Evolutionary conservation across 441 rosid genomes (phyloP).

Genomic region (Adansonia grandidieri): DNA sequence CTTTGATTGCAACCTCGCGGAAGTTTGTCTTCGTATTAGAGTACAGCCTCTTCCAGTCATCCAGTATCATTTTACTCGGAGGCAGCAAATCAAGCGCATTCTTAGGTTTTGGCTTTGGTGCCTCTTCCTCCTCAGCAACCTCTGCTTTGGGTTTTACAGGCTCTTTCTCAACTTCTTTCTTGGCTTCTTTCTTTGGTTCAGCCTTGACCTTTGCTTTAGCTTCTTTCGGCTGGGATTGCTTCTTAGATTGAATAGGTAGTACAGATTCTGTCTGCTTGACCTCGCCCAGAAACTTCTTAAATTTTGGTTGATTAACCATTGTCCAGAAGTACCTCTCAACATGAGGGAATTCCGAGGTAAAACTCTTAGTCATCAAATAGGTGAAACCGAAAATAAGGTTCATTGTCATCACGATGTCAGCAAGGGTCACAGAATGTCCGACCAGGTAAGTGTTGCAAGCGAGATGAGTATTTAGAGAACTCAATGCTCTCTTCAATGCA

Average conservation of each 20-base stretch:
- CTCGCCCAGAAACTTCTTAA: conserved; percentile 79
- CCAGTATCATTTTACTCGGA: conserved; percentile 86
- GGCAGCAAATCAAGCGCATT: conserved; percentile 92
- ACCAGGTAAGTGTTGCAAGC: conserved; percentile 77
- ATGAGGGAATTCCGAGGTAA: conserved; percentile 81
- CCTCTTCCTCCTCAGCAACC: conserved; percentile 73
- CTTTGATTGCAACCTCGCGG: conserved; percentile 94
- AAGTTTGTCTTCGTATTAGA: conserved; percentile 93
- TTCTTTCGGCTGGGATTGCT: conserved; percentile 57
- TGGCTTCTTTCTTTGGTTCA: conserved; percentile 63
- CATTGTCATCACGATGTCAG: conserved; percentile 71
- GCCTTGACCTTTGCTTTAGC: conserved; percentile 65
- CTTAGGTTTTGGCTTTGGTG: conserved; percentile 90
- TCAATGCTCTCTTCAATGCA: conserved; percentile 74
- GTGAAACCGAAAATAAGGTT: conserved; percentile 60
- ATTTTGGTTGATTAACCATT: conserved; percentile 79
- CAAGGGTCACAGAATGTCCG: conserved; percentile 81
- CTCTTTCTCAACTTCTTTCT: conserved; percentile 43
- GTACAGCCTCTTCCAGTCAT: conserved; percentile 97
- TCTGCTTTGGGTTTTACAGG: conserved; percentile 32
- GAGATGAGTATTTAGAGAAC: conserved; percentile 68
- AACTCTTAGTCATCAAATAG: conserved; percentile 64
- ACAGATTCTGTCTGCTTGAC: conserved; percentile 70
- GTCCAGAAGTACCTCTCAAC: conserved; percentile 99
- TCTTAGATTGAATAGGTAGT: conserved; percentile 58